A percentile compares a stretch with the other conserved stretches of the same genome.
Evolutionary conservation across 192 early-diverging fungal species (phyloP).

Genomic region (Jimgerdemannia lactiflua): DNA sequence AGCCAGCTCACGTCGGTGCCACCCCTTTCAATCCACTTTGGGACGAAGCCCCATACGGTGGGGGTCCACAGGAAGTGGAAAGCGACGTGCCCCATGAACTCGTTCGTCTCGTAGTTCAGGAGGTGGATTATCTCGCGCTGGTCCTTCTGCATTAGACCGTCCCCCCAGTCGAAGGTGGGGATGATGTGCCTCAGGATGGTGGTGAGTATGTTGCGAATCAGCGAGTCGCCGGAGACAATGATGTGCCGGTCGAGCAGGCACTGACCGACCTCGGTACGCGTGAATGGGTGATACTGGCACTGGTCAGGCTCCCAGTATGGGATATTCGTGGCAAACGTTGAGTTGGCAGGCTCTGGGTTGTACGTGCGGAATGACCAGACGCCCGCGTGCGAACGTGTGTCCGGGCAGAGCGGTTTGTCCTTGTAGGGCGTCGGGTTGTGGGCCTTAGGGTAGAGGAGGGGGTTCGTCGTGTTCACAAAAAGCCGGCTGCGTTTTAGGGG

Average conservation of each 20-base stretch:
- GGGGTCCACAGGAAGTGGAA: background rate
- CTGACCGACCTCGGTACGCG: background rate
- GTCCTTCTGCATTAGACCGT: background rate
- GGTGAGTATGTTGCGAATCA: background rate
- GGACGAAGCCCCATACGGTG: background rate
- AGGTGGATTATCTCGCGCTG: background rate
- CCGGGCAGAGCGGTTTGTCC: background rate
- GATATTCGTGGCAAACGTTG: background rate
- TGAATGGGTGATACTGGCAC: background rate
- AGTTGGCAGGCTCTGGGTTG: background rate
- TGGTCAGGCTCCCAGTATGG: background rate
- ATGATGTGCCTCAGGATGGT: background rate
- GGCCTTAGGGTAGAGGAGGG: background rate
- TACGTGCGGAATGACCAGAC: background rate
- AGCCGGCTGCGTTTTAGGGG: background rate
- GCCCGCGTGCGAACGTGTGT: background rate
- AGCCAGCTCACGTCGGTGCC: background rate
- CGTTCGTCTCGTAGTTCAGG: background rate
- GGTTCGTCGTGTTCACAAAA: background rate
- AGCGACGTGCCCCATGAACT: background rate
- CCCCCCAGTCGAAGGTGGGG: background rate
- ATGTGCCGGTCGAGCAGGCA: background rate
- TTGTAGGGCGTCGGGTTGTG: background rate
- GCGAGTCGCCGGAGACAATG: slow-evolving; percentile 2
- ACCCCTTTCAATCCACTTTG: slow-evolving; percentile 1